These are phyloP conservation scores for Coniochaeta pulveracea DNA, from an alignment of 2,329 filamentous ascomycete species.

Conservation along the genomic window DNA sequence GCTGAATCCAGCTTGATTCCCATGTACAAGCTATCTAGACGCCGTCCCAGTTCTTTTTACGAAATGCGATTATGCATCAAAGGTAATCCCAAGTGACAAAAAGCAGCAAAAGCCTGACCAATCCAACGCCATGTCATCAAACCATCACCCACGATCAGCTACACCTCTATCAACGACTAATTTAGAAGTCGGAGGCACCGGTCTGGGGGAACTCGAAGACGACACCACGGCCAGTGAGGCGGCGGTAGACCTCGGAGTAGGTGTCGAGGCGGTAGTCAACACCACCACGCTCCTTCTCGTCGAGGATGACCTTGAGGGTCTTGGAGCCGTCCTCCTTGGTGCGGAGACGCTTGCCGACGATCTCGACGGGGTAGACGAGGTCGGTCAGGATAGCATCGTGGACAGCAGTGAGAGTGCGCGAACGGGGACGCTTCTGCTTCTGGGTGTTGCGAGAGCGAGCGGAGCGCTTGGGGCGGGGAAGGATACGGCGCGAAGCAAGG, in stretches of 20 bases:
- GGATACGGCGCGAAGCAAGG: slow-evolving; percentile 96
- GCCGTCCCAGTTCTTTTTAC: slow-evolving; percentile 16
- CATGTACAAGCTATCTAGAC: slow-evolving; percentile 19
- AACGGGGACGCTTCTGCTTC: slow-evolving; percentile 97
- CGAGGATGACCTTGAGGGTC: slow-evolving; percentile 96
- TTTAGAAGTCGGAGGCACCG: slow-evolving; percentile 66
- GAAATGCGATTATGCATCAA: slow-evolving; percentile 12
- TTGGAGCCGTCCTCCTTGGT: slow-evolving; percentile 99
- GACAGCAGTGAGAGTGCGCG: slow-evolving; percentile 93
- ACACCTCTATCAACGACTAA: not conserved
- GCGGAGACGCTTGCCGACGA: slow-evolving; percentile 96
- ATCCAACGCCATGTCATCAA: too few relatives aligned
- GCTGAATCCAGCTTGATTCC: slow-evolving; percentile 13
- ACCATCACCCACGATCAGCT: not conserved
- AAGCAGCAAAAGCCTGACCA: slow-evolving; percentile 10
- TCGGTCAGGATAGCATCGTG: slow-evolving; percentile 97
- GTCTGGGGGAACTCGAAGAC: slow-evolving; percentile 97
- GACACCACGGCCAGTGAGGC: slow-evolving; percentile 91
- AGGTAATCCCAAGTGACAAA: slow-evolving; percentile 13
- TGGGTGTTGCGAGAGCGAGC: slow-evolving; percentile 91
- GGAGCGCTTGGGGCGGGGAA: slow-evolving; percentile 97
- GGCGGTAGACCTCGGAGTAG: slow-evolving; percentile 99
- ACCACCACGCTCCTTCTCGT: slow-evolving; percentile 99
- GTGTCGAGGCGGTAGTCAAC: slow-evolving; percentile 99
- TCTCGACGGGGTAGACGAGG: slow-evolving; percentile 99